Base-by-base conservation (phyloP, 805 yeast genomes). In the Candida peoriensis region DNA sequence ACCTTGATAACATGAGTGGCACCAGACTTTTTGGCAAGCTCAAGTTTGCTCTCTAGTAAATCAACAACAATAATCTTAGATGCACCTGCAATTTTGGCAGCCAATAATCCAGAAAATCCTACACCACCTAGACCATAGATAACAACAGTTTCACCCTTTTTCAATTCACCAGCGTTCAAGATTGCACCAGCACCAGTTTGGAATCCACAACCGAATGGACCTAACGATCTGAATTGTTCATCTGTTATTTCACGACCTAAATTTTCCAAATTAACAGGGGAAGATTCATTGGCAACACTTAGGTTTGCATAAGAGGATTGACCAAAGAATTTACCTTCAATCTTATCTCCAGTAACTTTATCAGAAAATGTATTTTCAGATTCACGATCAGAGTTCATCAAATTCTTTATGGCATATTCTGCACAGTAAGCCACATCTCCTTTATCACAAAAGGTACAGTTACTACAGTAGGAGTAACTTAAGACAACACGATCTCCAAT, bases 91-190 rank as follows among this genome's bases (percentile, higher is more conserved):
- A 75, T 81, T 24, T 78, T 75, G 20, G 86, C 82, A 37, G 76
- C 70, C 41, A 82, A 66, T 32, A 83, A 60, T 15, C 93, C 95
- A 39, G 83, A 81, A 8, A 94, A 89, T 9, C 95, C 95, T 19
- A 89, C 90, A 33, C 95, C 95, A 15, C 41, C 41, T 13, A 38
- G 27, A 12, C 41, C 41, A 19, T 38, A 38, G 9, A 38, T 25
- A 6, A 34, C 38, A 13, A 34, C 38, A 4, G 33, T 14, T 15
- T 38, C 31, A 10, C 41, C 38, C 8, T 31, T 30, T 21, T 34
- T 27, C 7, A 25, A 16, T 2, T 18, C 20, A 14, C 36, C 41
- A 22, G 27, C 31, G 11, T 31, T 20, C n/a, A 26, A 27, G 11
- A 33, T 28, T 7, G 41, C 25, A 24, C 41, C 41, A 4, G 41